These are phyloP conservation scores for Coniochaeta sp. DNA, from an alignment of 2,329 filamentous ascomycete genomes.

Conservation along the genomic window DNA sequence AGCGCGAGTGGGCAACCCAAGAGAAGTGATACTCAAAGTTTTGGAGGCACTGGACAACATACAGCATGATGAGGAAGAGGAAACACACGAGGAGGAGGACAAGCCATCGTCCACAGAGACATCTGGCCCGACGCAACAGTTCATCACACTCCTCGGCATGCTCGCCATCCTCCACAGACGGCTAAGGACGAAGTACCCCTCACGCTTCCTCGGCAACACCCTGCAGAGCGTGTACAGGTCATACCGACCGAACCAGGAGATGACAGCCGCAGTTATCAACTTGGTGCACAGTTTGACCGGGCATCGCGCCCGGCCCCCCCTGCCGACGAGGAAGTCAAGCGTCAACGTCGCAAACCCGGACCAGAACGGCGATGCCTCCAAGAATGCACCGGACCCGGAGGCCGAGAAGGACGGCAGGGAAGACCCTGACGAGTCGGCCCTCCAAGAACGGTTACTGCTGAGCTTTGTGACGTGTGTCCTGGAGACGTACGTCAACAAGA, in stretches of 20 bases:
- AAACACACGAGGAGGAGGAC: constrained; percentile 19
- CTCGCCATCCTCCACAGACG: constrained; percentile 65
- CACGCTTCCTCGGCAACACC: constrained; percentile 70
- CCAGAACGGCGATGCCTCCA: constrained; percentile 44
- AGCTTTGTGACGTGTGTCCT: constrained; percentile 72
- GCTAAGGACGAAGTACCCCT: constrained; percentile 71
- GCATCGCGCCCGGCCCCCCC: constrained; percentile 50
- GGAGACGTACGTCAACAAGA: constrained; percentile 62
- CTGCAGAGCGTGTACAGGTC: constrained; percentile 62
- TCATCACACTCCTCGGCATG: constrained; percentile 63
- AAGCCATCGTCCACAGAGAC: constrained; percentile 8
- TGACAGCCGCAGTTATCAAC: constrained; percentile 62
- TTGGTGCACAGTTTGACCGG: constrained; percentile 63
- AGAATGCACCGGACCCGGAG: constrained; percentile 56
- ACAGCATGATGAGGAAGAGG: constrained; percentile 34
- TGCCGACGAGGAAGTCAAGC: constrained; percentile 53
- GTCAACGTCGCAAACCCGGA: constrained; percentile 46
- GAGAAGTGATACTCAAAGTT: constrained; percentile 75
- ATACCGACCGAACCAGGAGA: constrained; percentile 58
- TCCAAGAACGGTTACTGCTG: constrained; percentile 60
- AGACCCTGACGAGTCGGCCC: constrained; percentile 48
- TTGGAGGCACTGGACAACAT: constrained; percentile 62
- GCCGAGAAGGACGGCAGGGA: constrained; percentile 46
- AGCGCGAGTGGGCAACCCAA: constrained; percentile 69
- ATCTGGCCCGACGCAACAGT: constrained; percentile 32